Percentiles rank a stretch among this genome's conserved stretches.
Conservation (phyloP, 192 early-diverging fungal species). For the Obelidium mucronatum region DNA sequence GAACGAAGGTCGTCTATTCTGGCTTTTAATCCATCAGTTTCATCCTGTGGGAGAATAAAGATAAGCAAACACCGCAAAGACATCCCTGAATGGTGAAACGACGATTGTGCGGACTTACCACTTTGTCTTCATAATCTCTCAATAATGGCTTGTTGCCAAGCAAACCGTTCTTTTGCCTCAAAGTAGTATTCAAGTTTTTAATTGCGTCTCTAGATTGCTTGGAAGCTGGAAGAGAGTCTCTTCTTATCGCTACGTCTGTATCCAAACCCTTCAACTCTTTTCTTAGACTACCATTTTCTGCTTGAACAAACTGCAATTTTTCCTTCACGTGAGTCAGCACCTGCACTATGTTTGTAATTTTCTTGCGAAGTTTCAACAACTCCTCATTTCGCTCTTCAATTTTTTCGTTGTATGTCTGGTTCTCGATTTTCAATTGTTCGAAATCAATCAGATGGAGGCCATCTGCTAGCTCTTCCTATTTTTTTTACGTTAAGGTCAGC, state of each 20-base stretch:
- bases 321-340: conserved; percentile 72
- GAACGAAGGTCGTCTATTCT: conserved; percentile 41
- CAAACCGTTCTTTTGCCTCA: conserved; percentile 61
- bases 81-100: background rate
- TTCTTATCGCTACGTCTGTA: conserved; percentile 49
- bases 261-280: conserved; percentile 48
- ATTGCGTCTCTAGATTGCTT: conserved; percentile 56
- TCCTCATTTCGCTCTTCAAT: conserved; percentile 72
- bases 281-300: conserved; percentile 48
- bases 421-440: conserved; percentile 73
- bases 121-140: conserved; percentile 62
- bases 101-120: no score
- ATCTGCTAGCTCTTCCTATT: conserved; percentile 68
- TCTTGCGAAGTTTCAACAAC: conserved; percentile 65
- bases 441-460: conserved; percentile 71
- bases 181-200: conserved; percentile 43
- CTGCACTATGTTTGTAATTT: conserved; percentile 69
- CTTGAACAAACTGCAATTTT: conserved; percentile 67
- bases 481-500: background rate
- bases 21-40: conserved; percentile 37
- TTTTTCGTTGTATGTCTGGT: conserved; percentile 71
- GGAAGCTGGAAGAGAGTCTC: conserved; percentile 55
- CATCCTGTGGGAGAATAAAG: conserved; percentile 44
- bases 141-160: conserved; percentile 59
- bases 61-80: conserved; percentile 4